Percentiles rank a stretch among this genome's conserved stretches.
Evolutionary conservation across 805 yeast species (phyloP).

Genomic region (Saccharomycopsis lassenensis): DNA sequence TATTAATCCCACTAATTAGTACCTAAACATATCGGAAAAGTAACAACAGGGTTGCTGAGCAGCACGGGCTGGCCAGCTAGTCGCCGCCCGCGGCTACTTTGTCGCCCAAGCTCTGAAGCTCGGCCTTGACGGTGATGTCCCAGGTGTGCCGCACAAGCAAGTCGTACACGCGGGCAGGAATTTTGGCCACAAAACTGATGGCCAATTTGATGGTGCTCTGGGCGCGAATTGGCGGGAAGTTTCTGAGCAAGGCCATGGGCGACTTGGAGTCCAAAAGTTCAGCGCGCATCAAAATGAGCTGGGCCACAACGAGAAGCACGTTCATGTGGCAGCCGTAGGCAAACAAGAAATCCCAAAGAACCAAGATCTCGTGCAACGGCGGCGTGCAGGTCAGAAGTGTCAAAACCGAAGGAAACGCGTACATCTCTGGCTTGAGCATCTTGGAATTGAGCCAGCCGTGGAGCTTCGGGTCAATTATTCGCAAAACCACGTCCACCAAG

Average conservation of each 20-base stretch:
- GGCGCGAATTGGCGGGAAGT: constrained; percentile 62
- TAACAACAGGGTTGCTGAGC: no score
- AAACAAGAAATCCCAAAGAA: constrained; percentile 82
- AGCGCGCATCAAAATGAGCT: constrained; percentile 57
- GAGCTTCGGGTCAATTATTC: constrained; percentile 63
- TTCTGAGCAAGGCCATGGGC: constrained; percentile 69
- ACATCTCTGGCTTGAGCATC: constrained; percentile 68
- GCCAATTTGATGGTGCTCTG: constrained; percentile 68
- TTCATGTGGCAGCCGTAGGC: constrained; percentile 90
- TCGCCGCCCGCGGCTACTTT: no score
- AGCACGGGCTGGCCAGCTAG: no score
- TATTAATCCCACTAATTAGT: no score
- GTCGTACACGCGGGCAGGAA: constrained; percentile 52
- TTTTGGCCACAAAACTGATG: constrained; percentile 64
- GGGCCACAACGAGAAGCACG: constrained; percentile 74
- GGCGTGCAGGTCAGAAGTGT: constrained; percentile 87
- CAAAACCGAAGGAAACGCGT: constrained; percentile 74
- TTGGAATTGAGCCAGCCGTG: constrained; percentile 48
- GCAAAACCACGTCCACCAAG: constrained; percentile 63
- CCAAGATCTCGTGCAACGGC: constrained; percentile 61
- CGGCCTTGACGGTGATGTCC: constrained; percentile 11
- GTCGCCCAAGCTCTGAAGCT: constrained; percentile 5
- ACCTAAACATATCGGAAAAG: no score
- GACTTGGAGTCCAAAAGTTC: constrained; percentile 40
- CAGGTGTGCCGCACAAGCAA: constrained; percentile 14